These are phyloP conservation scores for Coelastrella sp. DNA, from an alignment of 139 green algal species.

Conservation along the genomic window DNA sequence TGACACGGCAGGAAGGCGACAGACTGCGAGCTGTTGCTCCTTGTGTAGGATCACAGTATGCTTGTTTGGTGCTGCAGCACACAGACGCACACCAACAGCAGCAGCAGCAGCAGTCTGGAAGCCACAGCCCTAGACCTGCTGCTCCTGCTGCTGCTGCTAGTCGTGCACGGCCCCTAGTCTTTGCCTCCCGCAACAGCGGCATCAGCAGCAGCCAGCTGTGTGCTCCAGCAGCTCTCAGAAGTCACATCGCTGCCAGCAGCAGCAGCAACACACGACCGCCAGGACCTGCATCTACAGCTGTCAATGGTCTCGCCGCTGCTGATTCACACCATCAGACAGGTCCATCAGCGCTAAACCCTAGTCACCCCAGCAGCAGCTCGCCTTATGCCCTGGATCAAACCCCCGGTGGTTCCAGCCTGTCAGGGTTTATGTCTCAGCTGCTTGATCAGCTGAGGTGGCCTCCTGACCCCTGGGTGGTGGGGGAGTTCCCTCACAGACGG, in stretches of 20 bases:
- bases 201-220: slow-evolving; percentile 8
- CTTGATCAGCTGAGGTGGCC: slow-evolving; percentile 65
- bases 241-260: not conserved
- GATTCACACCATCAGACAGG: not conserved
- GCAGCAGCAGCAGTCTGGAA: not conserved
- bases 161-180: slow-evolving; percentile 44
- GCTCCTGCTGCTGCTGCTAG: slow-evolving; percentile 4
- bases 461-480: slow-evolving; percentile 55
- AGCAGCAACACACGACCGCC: not conserved
- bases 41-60: slow-evolving; percentile 29
- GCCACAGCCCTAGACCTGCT: not conserved
- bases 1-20: slow-evolving; percentile 51
- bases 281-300: not conserved
- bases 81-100: not conserved
- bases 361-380: too few species aligned
- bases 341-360: too few species aligned
- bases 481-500: slow-evolving; percentile 38
- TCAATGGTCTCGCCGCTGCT: too few species aligned
- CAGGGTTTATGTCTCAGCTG: slow-evolving; percentile 50
- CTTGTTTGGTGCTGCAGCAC: not conserved
- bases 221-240: not conserved
- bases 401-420: slow-evolving; percentile 7
- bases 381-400: too few species aligned
- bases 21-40: slow-evolving; percentile 50
- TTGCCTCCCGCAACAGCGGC: slow-evolving; percentile 10